Evolutionary conservation across 176 grass and related monocot species (phyloP), one percentile per base, ranked within the genome.

Genomic region (Alloteropsis semialata): DNA sequence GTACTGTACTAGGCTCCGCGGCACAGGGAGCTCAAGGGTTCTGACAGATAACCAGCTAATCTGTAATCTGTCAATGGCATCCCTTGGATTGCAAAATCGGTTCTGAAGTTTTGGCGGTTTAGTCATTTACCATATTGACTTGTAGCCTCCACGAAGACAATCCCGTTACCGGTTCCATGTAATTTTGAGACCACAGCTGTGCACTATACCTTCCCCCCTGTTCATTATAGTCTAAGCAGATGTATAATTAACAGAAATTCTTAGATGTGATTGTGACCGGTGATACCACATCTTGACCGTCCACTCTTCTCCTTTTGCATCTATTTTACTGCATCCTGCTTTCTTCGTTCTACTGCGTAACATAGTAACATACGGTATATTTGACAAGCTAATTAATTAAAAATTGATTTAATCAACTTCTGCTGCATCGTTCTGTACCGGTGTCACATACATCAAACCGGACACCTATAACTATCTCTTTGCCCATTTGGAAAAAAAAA

Each of bases 71-170:
- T 3, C 29, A 36, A 44, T 21, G 18, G 13, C 8, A 30, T 48
- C 63, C 29, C 43, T 55, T 58, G 49, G 22, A 45, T 34, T 73
- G 46, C 8, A 9, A 53, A 22, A 58, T 43, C 72, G 36, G 45
- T 38, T 88, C 2, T 37, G 55, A 71, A 82, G 36, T 82, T 89
- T 65, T 85, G 77, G 42, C 69, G 55, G 63, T 81, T 22, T 34
- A 28, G 37, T 29, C 45, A 36, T 3, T 78, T 64, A 77, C 51
- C 5, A 50, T 30, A 45, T 77, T 69, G 21, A 25, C 7, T 2
- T 54, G 50, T 17, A 51, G 6, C 17, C 51, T 75, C 16, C 19
- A 54, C 53, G 4, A 42, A 73, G 5, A 18, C 38, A 42, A 53
- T n/a, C 25, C 15, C 42, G 16, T 5, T 84, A n/a, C 32, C 4